Percentiles rank a stretch among this genome's conserved stretches.
Evolutionary conservation across 176 grass and related monocot genomes (phyloP).

Genomic region (Rhynchospora breviuscula): DNA sequence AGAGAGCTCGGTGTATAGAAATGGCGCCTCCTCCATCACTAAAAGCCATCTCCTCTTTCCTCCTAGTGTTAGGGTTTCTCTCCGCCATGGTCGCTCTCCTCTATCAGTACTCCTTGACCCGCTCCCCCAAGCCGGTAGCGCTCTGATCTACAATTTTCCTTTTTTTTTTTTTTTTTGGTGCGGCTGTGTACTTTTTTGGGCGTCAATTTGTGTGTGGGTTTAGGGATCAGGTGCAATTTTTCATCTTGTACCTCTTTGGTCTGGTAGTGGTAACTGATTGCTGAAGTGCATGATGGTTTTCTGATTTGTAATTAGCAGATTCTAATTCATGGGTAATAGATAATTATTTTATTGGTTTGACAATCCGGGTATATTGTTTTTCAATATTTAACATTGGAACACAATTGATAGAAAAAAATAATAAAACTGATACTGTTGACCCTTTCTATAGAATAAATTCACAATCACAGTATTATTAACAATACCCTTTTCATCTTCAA

Average conservation of each 20-base stretch:
- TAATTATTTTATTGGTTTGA: neutral
- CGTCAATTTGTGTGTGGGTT: neutral
- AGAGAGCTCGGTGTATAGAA: neutral
- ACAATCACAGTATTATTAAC: neutral
- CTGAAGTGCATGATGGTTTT: neutral
- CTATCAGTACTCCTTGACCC: slow-evolving; percentile 40
- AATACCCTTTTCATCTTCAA: neutral
- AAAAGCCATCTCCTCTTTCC: slow-evolving; percentile 26
- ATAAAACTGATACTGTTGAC: neutral
- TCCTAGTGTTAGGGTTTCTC: slow-evolving; percentile 35
- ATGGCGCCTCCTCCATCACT: slow-evolving; percentile 10
- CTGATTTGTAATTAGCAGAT: neutral
- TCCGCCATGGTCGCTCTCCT: slow-evolving; percentile 35
- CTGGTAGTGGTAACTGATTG: neutral
- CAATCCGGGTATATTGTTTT: neutral
- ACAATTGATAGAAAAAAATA: neutral
- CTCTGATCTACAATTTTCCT: neutral
- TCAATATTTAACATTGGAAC: neutral
- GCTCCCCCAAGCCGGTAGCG: slow-evolving; percentile 44
- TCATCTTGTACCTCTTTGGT: neutral
- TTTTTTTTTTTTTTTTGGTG: neutral
- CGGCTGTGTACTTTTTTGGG: neutral
- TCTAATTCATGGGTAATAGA: neutral
- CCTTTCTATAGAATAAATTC: neutral
- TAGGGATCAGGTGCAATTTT: neutral